Evolutionary conservation across 106 monocot genomes (phyloP).

Genomic region (Triglochin maritima): DNA sequence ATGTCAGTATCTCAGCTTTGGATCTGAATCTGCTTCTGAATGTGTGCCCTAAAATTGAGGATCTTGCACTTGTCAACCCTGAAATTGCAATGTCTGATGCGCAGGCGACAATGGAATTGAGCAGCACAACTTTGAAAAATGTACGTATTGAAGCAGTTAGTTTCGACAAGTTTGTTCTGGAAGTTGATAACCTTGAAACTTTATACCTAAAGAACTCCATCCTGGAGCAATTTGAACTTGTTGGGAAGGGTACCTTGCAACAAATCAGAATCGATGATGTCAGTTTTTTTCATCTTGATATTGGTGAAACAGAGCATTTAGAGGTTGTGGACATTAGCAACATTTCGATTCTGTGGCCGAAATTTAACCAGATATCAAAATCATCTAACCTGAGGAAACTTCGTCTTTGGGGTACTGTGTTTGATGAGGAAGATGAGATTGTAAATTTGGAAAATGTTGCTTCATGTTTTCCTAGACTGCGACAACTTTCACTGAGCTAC

Average conservation of each 20-base stretch:
- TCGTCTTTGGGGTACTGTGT: constrained; percentile 83
- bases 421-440: constrained; percentile 94
- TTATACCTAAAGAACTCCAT: constrained; percentile 75
- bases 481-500: constrained; percentile 75
- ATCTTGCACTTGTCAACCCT: constrained; percentile 47
- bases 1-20: constrained; percentile 74
- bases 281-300: constrained; percentile 85
- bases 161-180: constrained; percentile 83
- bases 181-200: constrained; percentile 77
- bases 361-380: constrained; percentile 73
- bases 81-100: constrained; percentile 82
- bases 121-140: constrained; percentile 59
- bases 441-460: constrained; percentile 80
- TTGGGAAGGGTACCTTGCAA: constrained; percentile 67
- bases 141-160: constrained; percentile 55
- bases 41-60: constrained; percentile 81
- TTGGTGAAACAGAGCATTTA: constrained; percentile 73
- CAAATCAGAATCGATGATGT: constrained; percentile 89
- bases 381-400: constrained; percentile 65
- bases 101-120: constrained; percentile 72
- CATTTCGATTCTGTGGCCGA: constrained; percentile 84
- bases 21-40: constrained; percentile 67
- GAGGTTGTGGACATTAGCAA: constrained; percentile 84
- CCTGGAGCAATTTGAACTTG: constrained; percentile 84
- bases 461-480: constrained; percentile 53